Percentiles rank a stretch among this genome's conserved stretches.
phyloP scores from a whole-genome alignment of 1,284 basidiomycete genomes.

The Porphyrellus sp. region DNA sequence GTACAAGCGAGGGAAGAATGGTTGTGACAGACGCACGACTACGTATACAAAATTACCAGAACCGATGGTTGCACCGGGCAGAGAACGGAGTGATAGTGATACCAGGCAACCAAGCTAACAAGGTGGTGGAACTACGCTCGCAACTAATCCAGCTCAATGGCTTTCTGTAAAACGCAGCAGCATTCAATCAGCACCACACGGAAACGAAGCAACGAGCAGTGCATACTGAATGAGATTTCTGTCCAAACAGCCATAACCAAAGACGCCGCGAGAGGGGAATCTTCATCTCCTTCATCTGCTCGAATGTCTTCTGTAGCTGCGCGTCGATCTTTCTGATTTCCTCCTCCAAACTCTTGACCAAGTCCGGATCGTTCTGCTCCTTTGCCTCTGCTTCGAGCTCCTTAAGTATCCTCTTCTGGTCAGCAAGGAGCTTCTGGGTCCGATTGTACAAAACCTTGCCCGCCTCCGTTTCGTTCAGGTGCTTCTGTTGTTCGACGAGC shows the following conservation, averaged over 20 bases:
- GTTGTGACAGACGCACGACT: no score
- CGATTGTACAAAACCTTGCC: conserved; percentile 19
- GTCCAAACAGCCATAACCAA: background rate
- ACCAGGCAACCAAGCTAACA: background rate
- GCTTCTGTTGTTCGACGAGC: conserved; percentile 14
- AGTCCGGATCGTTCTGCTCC: conserved; percentile 3
- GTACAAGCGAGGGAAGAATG: no score
- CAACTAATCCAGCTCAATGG: background rate
- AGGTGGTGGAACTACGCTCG: background rate
- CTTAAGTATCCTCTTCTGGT: conserved; percentile 14
- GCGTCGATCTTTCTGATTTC: conserved; percentile 6
- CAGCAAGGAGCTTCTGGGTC: conserved; percentile 17
- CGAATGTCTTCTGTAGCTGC: conserved; percentile 18
- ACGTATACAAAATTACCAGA: no score
- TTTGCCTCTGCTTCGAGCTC: conserved; percentile 18
- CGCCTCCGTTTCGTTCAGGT: conserved; percentile 24
- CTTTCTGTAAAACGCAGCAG: background rate
- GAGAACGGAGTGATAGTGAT: background rate
- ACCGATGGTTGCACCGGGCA: no score
- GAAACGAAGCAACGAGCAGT: background rate
- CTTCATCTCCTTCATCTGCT: conserved; percentile 20
- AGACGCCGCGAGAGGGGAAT: conserved; percentile 17
- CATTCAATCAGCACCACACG: background rate
- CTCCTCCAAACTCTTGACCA: conserved; percentile 1
- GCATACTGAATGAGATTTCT: background rate